A percentile compares a stretch with the other conserved stretches of the same genome.
These are phyloP conservation scores for Phytophthora citricola DNA, from an alignment of 352 stramenopile species.

Conservation along the genomic window DNA sequence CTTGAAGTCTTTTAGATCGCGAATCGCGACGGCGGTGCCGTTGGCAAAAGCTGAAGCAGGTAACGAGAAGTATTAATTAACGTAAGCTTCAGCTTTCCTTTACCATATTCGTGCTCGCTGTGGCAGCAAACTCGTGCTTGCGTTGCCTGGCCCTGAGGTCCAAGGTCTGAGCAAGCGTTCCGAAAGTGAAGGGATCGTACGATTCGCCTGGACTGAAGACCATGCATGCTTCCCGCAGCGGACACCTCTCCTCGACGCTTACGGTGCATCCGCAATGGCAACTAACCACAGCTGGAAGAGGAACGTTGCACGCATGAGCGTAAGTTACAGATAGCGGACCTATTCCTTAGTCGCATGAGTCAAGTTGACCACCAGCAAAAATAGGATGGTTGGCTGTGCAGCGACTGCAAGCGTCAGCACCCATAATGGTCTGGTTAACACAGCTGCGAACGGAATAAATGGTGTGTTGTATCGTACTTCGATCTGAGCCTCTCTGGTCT, in stretches of 20 bases:
- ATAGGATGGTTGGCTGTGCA: constrained; percentile 1
- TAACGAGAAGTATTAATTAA: neutral
- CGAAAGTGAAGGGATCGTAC: neutral
- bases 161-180: no score
- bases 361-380: constrained; percentile 3
- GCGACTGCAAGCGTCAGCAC: neutral
- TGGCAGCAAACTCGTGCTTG: neutral
- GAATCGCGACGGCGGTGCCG: neutral
- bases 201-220: neutral
- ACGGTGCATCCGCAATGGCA: constrained; percentile 7
- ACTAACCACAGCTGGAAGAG: neutral
- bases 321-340: neutral
- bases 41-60: neutral
- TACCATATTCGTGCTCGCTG: neutral
- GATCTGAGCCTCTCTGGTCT: neutral
- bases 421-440: constrained; percentile 1
- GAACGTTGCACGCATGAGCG: constrained; percentile 5
- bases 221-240: constrained; percentile 3
- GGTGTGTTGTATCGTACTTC: constrained; percentile 16
- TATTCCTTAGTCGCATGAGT: neutral
- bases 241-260: constrained; percentile 9
- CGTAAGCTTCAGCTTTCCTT: no score
- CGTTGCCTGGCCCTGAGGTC: no score
- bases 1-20: no score
- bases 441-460: constrained; percentile 11